Percentiles rank a stretch among this genome's conserved stretches.
phyloP scores from a whole-genome alignment of 2,329 filamentous ascomycete genomes.

The Chlorencoelia australis region DNA sequence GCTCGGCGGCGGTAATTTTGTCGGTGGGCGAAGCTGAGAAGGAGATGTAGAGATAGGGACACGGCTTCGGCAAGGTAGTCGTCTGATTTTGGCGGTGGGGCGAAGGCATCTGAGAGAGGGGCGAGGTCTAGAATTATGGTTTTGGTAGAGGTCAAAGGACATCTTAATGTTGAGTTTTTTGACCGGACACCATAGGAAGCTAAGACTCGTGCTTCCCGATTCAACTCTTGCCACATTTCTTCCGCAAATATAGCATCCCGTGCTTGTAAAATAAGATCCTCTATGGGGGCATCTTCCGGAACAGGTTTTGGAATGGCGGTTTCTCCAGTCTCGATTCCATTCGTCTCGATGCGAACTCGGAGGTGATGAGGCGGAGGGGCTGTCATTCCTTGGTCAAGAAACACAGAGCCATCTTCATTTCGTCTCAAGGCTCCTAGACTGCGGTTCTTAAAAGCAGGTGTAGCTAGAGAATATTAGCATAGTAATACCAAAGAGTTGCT shows the following conservation, averaged over 20 bases:
- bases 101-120: conserved; percentile 39
- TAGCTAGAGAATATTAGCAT: conserved; percentile 33
- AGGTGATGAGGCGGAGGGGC: conserved; percentile 47
- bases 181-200: conserved; percentile 60
- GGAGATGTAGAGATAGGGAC: conserved; percentile 58
- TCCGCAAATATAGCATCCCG: conserved; percentile 72
- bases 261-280: conserved; percentile 61
- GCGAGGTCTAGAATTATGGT: conserved; percentile 60
- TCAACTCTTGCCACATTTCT: conserved; percentile 85
- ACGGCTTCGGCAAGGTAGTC: conserved; percentile 53
- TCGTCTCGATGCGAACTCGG: conserved; percentile 53
- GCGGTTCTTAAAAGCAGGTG: conserved; percentile 50
- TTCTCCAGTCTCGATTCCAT: conserved; percentile 48
- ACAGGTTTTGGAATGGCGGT: conserved; percentile 42
- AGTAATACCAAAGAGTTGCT: conserved; percentile 4
- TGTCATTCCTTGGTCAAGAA: conserved; percentile 51
- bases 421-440: conserved; percentile 75
- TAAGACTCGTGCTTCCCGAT: conserved; percentile 67
- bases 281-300: conserved; percentile 48
- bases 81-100: conserved; percentile 28
- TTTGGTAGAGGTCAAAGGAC: conserved; percentile 41
- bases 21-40: conserved; percentile 71
- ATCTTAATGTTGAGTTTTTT: conserved; percentile 46
- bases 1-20: conserved; percentile 62
- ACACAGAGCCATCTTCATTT: conserved; percentile 62